These are phyloP conservation scores for Capronia americana DNA, from an alignment of 2,329 filamentous ascomycete species.

Conservation along the genomic window DNA sequence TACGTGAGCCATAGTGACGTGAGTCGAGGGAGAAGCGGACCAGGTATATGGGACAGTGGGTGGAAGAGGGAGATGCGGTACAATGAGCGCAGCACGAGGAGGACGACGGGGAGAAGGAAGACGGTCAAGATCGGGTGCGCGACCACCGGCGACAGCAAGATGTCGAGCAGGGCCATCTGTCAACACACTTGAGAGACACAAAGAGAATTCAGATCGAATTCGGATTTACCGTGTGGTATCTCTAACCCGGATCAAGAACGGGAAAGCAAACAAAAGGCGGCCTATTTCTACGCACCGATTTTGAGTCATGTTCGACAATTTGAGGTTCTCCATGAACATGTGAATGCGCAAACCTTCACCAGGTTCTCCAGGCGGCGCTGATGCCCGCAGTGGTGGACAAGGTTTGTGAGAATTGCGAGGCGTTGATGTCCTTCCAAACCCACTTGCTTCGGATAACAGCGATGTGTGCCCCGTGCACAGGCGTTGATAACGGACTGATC, in stretches of 20 bases:
- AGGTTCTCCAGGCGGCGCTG: conserved; percentile 4
- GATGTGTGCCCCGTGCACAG: neutral
- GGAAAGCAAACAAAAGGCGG: neutral
- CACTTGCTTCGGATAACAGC: conserved; percentile 10
- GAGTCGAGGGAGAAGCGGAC: conserved; percentile 46
- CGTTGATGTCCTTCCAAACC: conserved; percentile 15
- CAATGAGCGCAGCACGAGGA: conserved; percentile 35
- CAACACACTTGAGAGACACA: neutral
- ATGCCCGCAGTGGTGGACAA: conserved; percentile 4
- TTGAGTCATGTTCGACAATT: neutral
- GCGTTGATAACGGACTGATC: conserved; percentile 9
- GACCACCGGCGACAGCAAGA: conserved; percentile 24
- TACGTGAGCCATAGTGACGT: conserved; percentile 46
- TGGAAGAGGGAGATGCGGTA: conserved; percentile 48
- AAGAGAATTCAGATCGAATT: neutral
- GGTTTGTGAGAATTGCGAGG: neutral
- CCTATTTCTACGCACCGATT: conserved; percentile 1
- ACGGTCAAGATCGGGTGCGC: conserved; percentile 21
- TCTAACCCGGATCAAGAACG: neutral
- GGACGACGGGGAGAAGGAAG: conserved; percentile 26
- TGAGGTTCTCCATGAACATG: neutral
- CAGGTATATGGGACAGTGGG: conserved; percentile 50
- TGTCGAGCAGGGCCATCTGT: conserved; percentile 24
- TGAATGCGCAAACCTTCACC: neutral
- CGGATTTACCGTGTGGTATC: neutral